These are phyloP conservation scores for Vicia villosa DNA, from an alignment of 306 rosid genomes.

Conservation along the genomic window DNA sequence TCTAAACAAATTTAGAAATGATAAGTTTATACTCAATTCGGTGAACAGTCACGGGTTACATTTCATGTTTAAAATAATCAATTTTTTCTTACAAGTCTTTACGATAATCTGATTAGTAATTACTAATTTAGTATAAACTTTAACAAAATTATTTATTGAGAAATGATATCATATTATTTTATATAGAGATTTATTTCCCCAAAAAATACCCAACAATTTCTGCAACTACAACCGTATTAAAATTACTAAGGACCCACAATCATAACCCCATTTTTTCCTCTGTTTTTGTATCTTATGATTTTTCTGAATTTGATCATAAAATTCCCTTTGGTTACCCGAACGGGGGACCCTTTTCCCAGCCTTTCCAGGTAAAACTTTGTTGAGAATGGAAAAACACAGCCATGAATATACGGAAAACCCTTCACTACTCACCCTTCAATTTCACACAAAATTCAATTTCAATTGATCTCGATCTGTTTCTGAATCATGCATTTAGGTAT, in stretches of 20 bases:
- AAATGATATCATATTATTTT: too few species aligned
- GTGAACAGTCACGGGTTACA: too few species aligned
- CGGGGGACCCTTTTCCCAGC: conserved; percentile 41
- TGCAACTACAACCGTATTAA: conserved; percentile 32
- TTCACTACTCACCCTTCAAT: conserved; percentile 34
- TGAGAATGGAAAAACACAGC: conserved; percentile 45
- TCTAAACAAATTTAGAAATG: too few species aligned
- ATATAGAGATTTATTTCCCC: too few species aligned
- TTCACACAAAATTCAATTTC: conserved; percentile 28
- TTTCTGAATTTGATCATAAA: conserved; percentile 39
- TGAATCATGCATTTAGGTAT: conserved; percentile 57
- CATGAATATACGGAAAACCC: conserved; percentile 43
- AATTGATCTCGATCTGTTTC: conserved; percentile 57
- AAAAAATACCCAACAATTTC: too few species aligned
- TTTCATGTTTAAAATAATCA: too few species aligned
- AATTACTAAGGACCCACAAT: conserved; percentile 51
- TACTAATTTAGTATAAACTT: too few species aligned
- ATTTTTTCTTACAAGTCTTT: too few species aligned
- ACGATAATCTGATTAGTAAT: too few species aligned
- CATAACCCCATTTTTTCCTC: not conserved
- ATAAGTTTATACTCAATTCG: too few species aligned
- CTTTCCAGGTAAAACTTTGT: conserved; percentile 61
- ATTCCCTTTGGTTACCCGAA: conserved; percentile 19
- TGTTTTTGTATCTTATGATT: not conserved
- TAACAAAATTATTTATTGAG: too few species aligned